phyloP scores from a whole-genome alignment of 306 rosid genomes.

The Cucumis cinereus region DNA sequence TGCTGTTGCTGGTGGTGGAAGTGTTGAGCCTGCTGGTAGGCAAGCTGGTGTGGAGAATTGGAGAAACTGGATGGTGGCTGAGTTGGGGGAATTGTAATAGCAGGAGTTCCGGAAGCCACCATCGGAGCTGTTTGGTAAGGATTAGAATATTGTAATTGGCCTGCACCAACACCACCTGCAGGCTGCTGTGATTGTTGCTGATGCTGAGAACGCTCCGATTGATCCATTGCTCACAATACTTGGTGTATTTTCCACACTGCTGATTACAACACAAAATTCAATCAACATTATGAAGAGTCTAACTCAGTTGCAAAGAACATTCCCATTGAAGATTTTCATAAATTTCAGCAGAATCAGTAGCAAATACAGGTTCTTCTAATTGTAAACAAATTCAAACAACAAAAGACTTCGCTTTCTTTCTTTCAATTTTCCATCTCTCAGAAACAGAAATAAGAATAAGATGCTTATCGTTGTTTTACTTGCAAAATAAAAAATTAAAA shows the following conservation, averaged over 20 bases:
- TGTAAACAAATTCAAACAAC: neutral
- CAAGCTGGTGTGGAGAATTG: slow-evolving; percentile 12
- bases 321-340: neutral
- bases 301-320: neutral
- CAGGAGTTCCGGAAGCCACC: slow-evolving; percentile 11
- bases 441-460: neutral
- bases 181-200: slow-evolving; percentile 10
- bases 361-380: too few species aligned
- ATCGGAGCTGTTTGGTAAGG: slow-evolving; percentile 12
- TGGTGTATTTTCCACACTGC: neutral
- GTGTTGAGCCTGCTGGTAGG: slow-evolving; percentile 13
- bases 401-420: neutral
- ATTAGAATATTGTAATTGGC: slow-evolving; percentile 6
- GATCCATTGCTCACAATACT: slow-evolving; percentile 1
- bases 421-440: neutral
- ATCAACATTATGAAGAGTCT: neutral
- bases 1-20: slow-evolving; percentile 14
- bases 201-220: slow-evolving; percentile 9
- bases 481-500: neutral
- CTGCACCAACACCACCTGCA: neutral
- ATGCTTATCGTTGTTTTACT: neutral
- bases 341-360: neutral
- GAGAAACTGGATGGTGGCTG: slow-evolving; percentile 8
- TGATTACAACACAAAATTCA: neutral
- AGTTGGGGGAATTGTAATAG: slow-evolving; percentile 6